A percentile compares a stretch with the other conserved stretches of the same genome.
Evolutionary conservation across 352 stramenopile species (phyloP).

Genomic region (Halophytophthora batemanensis): DNA sequence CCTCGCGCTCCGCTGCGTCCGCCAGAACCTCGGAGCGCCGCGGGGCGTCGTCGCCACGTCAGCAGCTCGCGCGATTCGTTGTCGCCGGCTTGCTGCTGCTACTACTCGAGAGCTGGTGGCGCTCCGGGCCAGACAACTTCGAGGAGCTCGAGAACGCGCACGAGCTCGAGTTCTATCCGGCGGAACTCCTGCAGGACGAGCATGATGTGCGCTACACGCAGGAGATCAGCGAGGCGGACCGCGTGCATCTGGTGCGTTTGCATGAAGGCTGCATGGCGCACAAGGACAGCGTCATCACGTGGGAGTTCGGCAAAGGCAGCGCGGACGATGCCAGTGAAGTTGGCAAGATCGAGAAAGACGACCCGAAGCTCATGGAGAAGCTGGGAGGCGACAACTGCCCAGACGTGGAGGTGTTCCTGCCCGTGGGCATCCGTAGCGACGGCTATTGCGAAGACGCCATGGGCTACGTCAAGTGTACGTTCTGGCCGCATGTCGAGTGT

Average conservation of each 20-base stretch:
- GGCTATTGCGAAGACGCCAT: constrained; percentile 76
- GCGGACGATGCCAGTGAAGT: constrained; percentile 9
- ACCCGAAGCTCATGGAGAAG: constrained; percentile 36
- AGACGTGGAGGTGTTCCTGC: constrained; percentile 64
- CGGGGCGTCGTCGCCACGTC: constrained; percentile 1
- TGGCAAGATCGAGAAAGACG: constrained; percentile 27
- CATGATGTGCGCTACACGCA: neutral
- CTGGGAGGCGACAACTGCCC: constrained; percentile 36
- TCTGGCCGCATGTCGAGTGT: neutral
- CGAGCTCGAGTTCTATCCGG: constrained; percentile 26
- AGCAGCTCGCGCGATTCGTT: constrained; percentile 1
- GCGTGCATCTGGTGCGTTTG: constrained; percentile 45
- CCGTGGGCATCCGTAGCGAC: constrained; percentile 36
- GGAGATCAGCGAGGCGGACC: constrained; percentile 28
- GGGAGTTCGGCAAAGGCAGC: constrained; percentile 22
- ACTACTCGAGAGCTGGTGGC: constrained; percentile 20
- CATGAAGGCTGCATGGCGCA: constrained; percentile 42
- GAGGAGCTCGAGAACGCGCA: constrained; percentile 23
- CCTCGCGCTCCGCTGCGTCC: too few relatives aligned
- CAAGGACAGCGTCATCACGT: constrained; percentile 40
- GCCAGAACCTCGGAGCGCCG: too few relatives aligned
- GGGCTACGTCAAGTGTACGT: constrained; percentile 65
- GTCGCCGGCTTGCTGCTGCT: constrained; percentile 2
- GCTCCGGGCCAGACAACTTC: constrained; percentile 9
- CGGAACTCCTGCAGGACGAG: constrained; percentile 12